Evolutionary conservation across 768 basidiomycete genomes (phyloP).

Genomic region (Wakefieldia striispora): DNA sequence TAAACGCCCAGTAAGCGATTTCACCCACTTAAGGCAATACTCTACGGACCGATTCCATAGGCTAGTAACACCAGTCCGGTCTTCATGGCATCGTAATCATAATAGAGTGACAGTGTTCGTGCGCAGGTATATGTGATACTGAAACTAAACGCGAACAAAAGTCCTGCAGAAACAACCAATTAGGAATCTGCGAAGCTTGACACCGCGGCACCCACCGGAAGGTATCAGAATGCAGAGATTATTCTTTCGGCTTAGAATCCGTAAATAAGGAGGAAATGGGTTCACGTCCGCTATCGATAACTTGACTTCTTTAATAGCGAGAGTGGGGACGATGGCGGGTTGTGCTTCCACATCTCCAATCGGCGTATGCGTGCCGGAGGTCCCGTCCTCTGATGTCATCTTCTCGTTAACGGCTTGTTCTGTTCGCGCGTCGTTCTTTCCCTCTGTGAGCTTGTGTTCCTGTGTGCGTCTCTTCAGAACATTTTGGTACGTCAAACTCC

Average conservation of each 20-base stretch:
- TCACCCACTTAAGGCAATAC: neutral
- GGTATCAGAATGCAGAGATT: constrained; percentile 58
- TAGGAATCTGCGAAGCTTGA: neutral
- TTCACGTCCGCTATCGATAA: constrained; percentile 70
- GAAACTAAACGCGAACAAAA: constrained; percentile 70
- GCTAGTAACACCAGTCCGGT: constrained; percentile 77
- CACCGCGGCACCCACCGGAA: constrained; percentile 22
- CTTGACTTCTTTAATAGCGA: constrained; percentile 39
- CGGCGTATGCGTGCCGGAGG: neutral
- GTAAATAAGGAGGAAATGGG: constrained; percentile 59
- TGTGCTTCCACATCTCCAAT: constrained; percentile 27
- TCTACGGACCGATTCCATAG: constrained; percentile 59
- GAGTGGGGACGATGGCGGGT: constrained; percentile 7
- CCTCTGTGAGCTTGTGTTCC: constrained; percentile 14
- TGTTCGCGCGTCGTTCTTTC: constrained; percentile 11
- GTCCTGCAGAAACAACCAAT: constrained; percentile 37
- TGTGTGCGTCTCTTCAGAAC: constrained; percentile 47
- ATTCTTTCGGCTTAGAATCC: constrained; percentile 60
- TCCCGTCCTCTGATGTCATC: neutral
- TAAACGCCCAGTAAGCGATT: neutral
- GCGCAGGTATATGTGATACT: constrained; percentile 73
- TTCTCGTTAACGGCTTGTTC: constrained; percentile 11
- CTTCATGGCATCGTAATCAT: constrained; percentile 65
- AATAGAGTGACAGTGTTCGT: constrained; percentile 62
- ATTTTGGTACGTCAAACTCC: constrained; percentile 76